Evolutionary conservation across 331 rosid species (phyloP), one percentile per base, ranked within the genome.

Genomic region (Dryas integrifolia): DNA sequence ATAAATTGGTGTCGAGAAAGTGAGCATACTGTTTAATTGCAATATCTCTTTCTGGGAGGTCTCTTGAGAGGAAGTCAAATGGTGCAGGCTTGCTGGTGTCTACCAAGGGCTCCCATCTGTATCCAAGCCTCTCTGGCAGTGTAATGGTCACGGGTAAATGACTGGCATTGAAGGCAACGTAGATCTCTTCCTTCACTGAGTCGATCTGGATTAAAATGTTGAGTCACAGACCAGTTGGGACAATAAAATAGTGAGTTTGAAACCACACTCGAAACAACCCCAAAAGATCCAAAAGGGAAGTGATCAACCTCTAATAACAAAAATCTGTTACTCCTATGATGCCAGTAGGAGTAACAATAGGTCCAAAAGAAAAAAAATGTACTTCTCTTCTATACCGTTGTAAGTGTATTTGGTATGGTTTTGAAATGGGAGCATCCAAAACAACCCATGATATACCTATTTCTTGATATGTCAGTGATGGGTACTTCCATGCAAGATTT

Each of bases 1-100:
- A 95, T 21, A 80, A 59, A 77, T 88, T 92, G 74, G 87, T 84
- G 0, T 92, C 96, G 35, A 95, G 89, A 81, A 95, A 92, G 55
- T 92, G 97, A 43, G 92, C 88, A 71, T 88, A 89, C 79, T 95
- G 99, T 58, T 59, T 77, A 67, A 87, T 63, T 48, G 90, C 96
- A 43, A 62, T 73, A 24, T 85, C 92, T 85, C 96, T 91, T 76
- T 65, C 88, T 3, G 92, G 88, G 30, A 92, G 12, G 64, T 85
- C 97, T 14, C 73, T 73, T 2, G 84, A 15, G 73, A 95, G 87
- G 80, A 95, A 86, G 78, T 91, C 98, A 46, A 82, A 91, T 5
- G 98, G 98, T 6, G 87, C 57, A 5, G 79, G 38, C 79, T 95
- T 95, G 85, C 98, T 77, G 59, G 98, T 95, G 83, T 95, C 98